Evolutionary conservation across 1,284 basidiomycete species (phyloP).

Genomic region (Ceratobasidium sp.): DNA sequence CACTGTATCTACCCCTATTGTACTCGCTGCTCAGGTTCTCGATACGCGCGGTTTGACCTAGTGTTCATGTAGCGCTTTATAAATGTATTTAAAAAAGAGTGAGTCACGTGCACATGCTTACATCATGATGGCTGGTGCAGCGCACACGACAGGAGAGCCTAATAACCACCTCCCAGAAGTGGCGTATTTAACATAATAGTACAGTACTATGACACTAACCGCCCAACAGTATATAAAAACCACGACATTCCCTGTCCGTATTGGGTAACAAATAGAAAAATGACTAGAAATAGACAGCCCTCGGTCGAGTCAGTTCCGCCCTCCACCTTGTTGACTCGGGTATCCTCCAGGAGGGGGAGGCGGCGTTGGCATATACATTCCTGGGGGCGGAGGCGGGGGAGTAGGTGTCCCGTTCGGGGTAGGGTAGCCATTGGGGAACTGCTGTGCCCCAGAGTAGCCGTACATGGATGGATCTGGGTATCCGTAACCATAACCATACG

Average conservation of each 20-base stretch:
- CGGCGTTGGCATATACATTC: background rate
- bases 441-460: slow-evolving; percentile 14
- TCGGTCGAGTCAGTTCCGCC: too few relatives aligned
- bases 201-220: too few relatives aligned
- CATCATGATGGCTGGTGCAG: too few relatives aligned
- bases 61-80: too few relatives aligned
- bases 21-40: too few relatives aligned
- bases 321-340: slow-evolving; percentile 26
- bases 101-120: too few relatives aligned
- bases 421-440: slow-evolving; percentile 23
- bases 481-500: slow-evolving; percentile 19
- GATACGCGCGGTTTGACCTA: too few relatives aligned
- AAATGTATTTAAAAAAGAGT: too few relatives aligned
- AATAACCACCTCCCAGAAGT: background rate
- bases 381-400: slow-evolving; percentile 8
- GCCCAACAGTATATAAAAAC: background rate
- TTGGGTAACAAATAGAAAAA: background rate
- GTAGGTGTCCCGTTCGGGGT: slow-evolving; percentile 21
- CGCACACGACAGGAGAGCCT: background rate
- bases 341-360: slow-evolving; percentile 26
- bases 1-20: too few relatives aligned
- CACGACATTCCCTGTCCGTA: background rate
- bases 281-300: background rate
- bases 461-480: slow-evolving; percentile 34
- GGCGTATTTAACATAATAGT: background rate